phyloP scores from a whole-genome alignment of 805 yeast species.

The Lachancea kluyveri region DNA sequence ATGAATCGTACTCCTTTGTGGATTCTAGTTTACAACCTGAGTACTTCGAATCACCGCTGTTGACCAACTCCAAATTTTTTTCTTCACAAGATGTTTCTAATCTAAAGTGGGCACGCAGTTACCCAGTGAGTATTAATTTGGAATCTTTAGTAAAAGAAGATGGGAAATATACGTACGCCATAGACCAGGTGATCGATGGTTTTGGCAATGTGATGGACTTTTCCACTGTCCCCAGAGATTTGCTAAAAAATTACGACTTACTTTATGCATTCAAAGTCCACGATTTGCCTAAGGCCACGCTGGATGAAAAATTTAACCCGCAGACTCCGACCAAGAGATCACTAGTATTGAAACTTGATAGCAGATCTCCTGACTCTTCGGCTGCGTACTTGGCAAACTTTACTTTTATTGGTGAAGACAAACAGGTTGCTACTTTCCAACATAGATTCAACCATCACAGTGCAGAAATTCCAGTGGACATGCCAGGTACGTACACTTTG shows the following conservation, averaged over 20 bases:
- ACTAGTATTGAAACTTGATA: conserved; percentile 29
- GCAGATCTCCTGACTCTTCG: conserved; percentile 20
- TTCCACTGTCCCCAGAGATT: conserved; percentile 25
- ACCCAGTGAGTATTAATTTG: conserved; percentile 38
- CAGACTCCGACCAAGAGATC: conserved; percentile 35
- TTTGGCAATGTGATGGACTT: conserved; percentile 53
- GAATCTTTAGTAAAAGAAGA: conserved; percentile 36
- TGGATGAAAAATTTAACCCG: conserved; percentile 36
- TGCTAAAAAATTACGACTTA: conserved; percentile 32
- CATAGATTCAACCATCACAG: conserved; percentile 23
- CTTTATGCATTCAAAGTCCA: conserved; percentile 45
- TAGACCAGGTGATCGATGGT: conserved; percentile 58
- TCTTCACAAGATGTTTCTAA: conserved; percentile 33
- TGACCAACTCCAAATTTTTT: conserved; percentile 28
- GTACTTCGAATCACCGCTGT: conserved; percentile 44
- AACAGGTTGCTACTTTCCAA: conserved; percentile 13
- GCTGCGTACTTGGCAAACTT: conserved; percentile 33
- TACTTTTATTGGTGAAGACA: conserved; percentile 27
- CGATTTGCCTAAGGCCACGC: conserved; percentile 46
- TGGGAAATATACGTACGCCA: conserved; percentile 51
- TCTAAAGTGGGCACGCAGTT: conserved; percentile 38
- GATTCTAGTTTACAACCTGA: conserved; percentile 48
- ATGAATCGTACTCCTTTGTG: conserved; percentile 20
- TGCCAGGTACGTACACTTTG: conserved; percentile 64
- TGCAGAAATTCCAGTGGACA: conserved; percentile 35